Base-by-base conservation (phyloP, 805 yeast genomes). In the Kregervanrija delftensis region DNA sequence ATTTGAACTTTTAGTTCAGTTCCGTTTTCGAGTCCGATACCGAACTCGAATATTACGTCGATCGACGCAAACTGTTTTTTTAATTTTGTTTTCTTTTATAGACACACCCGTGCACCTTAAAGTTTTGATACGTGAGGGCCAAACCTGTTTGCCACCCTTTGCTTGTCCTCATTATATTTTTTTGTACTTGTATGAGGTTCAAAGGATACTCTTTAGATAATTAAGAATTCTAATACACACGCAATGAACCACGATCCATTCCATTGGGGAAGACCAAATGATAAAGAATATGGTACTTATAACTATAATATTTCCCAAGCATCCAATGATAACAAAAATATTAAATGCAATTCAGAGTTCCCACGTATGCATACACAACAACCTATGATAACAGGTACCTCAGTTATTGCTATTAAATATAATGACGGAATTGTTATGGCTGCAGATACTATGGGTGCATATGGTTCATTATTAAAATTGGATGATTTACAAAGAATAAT, bases 341-440 rank as follows among this genome's bases (percentile, higher is more conserved):
- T 49, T 12, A 46, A 49, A 17, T 45, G 42, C 5, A 46, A 45
- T 17, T 51, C 64, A 1, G 69, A 68, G 38, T 74, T 80, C 60
- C 96, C 97, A 30, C 76, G 72, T 45, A 78, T 81, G 81, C 83
- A 86, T 64, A 91, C 99, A 2, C 96, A 87, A 63, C 88, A 82
- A 60, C 99, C 99, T 40, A 84, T 86, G 53, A 87, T 93, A 48
- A 93, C 99, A 11, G 98, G 99, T 60, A 87, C 98, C 0, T 88
- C 96, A 33, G 99, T 93, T 16, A 74, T 93, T 55, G 95, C 93
- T 8, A 75, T 91, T 66, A 93, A 90, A 67, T 93, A 82, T 71
- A 72, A 86, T 50, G 85, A 84, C 54, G 99, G 99, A 35, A 82
- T 93, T 39, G 78, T 93, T 34, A 73, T 93, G 66, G 98, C 99